Percentiles rank a stretch among this genome's conserved stretches.
Evolutionary conservation across 345 rosid genomes (phyloP).

Genomic region (Eucalyptus viminalis): DNA sequence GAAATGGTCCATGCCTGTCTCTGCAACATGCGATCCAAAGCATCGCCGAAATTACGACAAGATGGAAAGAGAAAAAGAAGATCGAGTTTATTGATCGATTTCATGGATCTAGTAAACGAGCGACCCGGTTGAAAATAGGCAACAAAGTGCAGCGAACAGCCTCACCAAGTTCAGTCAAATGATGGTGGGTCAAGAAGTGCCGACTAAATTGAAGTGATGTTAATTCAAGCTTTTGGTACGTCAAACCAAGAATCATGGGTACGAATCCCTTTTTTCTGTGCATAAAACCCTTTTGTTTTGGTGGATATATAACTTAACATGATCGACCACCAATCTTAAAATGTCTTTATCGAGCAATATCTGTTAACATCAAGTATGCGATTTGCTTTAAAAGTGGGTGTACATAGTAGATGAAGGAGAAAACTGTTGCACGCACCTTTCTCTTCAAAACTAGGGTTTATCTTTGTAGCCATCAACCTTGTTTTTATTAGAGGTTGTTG

Average conservation of each 20-base stretch:
- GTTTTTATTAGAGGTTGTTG: background rate
- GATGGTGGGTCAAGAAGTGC: background rate
- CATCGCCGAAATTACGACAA: background rate
- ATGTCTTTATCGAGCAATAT: background rate
- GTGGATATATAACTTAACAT: background rate
- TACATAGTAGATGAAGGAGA: background rate
- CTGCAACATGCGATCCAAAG: background rate
- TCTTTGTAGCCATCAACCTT: background rate
- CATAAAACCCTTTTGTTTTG: background rate
- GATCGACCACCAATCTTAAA: background rate
- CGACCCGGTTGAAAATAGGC: background rate
- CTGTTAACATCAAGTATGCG: background rate
- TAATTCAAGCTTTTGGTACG: background rate
- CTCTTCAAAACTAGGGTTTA: background rate
- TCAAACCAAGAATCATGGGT: background rate
- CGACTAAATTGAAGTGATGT: background rate
- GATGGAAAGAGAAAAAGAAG: background rate
- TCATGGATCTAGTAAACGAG: background rate
- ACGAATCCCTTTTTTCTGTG: background rate
- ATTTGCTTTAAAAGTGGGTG: background rate
- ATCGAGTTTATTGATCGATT: background rate
- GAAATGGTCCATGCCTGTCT: background rate
- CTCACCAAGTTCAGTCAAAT: background rate
- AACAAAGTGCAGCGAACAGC: background rate
- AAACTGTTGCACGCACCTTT: background rate